Evolutionary conservation across 208 protist species (phyloP), one percentile per base, ranked within the genome.

Genomic region (Acanthamoeba sp.): DNA sequence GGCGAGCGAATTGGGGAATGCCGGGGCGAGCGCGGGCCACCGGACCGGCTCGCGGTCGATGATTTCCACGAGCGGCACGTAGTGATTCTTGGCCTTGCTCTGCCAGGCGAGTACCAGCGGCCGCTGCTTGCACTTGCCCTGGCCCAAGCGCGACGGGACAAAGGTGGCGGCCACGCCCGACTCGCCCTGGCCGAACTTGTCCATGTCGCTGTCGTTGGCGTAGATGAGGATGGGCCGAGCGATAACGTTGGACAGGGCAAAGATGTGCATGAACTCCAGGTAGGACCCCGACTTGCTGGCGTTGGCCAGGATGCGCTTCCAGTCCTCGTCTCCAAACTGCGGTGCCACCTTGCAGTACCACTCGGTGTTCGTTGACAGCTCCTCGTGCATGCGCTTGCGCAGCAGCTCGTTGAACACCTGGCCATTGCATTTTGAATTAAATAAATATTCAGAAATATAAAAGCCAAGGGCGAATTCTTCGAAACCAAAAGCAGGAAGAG

Each of bases 241-340:
- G 40, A 95, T 64, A 29, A 93, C 94, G 62, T 95, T 78, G 85
- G 88, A 32, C 48, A 95, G 94, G 27, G 94, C 94, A 42, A 76
- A 91, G 78, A 38, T 71, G 82, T 95, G 94, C 73, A 95, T 91
- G 27, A 82, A 94, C 64, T 95, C 88, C 50, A 95, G 57, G 42
- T 93, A 52, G 34, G 84, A 29, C 12, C 92, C 94, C 24, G 69
- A 50, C 45, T 27, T 78, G 27, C 32, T 12, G 20, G 90, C 90
- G n/a, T 93, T 62, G 42, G 36, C 36, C n/a, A 93, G 16, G 66
- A 93, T 93, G n/a, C 64, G 34, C n/a, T 82, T 93, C 66, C 59
- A 93, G 45, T 93, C 90, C 40, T 45, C 69, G 27, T 80, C 64
- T 7, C 24, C 24, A n/a, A 92, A 92, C 62, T 92, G 57, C 27